Conservation (phyloP, 1,139 yeast species). For the Lodderomyces metapsilosis region DNA sequence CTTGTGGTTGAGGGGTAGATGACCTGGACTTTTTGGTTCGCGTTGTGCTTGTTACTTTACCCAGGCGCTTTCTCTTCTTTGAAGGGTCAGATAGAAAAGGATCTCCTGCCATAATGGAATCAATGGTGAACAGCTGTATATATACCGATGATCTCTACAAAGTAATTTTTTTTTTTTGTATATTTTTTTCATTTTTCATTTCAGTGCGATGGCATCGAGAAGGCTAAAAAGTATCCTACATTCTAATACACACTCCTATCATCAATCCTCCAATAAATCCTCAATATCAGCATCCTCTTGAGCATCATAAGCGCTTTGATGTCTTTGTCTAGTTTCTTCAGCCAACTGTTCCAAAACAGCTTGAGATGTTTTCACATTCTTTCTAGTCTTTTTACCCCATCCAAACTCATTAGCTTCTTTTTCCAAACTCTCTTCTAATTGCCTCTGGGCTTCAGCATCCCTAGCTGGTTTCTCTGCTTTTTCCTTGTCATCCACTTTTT, state of each 20-base stretch:
- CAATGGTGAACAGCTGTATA: background rate
- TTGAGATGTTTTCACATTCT: slow-evolving; percentile 53
- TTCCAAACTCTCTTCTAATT: slow-evolving; percentile 29
- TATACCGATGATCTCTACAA: background rate
- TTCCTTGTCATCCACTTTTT: slow-evolving; percentile 47
- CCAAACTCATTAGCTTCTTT: slow-evolving; percentile 57
- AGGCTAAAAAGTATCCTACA: background rate
- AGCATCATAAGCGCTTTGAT: slow-evolving; percentile 48
- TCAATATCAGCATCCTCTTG: slow-evolving; percentile 69
- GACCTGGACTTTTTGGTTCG: slow-evolving; percentile 16
- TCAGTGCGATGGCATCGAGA: slow-evolving; percentile 3
- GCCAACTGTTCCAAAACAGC: slow-evolving; percentile 49
- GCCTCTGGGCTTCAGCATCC: slow-evolving; percentile 31
- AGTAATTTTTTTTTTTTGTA: background rate
- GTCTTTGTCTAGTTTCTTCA: slow-evolving; percentile 38
- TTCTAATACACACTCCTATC: background rate
- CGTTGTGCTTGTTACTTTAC: slow-evolving; percentile 21
- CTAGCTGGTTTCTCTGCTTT: slow-evolving; percentile 36
- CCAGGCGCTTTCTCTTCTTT: slow-evolving; percentile 46
- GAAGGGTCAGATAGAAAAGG: slow-evolving; percentile 64
- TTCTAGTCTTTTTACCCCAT: slow-evolving; percentile 76
- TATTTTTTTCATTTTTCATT: background rate
- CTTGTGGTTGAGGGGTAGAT: slow-evolving; percentile 12
- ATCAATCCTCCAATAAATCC: slow-evolving; percentile 48
- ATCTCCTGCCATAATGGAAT: slow-evolving; percentile 48